phyloP scores from a whole-genome alignment of 441 rosid genomes.

The Adansonia gregorii region DNA sequence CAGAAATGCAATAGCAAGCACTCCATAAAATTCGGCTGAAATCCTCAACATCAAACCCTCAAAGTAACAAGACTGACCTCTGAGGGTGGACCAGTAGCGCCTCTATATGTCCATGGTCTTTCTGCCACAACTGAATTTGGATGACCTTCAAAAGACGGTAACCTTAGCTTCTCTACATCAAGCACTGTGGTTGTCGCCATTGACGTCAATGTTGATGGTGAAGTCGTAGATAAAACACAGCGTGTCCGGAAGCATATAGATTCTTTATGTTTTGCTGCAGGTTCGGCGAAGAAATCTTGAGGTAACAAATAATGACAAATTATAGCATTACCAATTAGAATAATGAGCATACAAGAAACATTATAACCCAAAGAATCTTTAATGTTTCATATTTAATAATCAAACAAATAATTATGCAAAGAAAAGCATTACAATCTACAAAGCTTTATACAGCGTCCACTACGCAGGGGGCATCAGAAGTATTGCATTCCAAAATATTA shows the following conservation, averaged over 20 bases:
- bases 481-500: neutral
- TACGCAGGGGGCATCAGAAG: neutral
- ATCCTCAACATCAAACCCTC: neutral
- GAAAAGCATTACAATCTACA: neutral
- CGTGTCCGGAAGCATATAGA: slow-evolving; percentile 54
- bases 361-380: neutral
- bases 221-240: slow-evolving; percentile 68
- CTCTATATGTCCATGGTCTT: slow-evolving; percentile 65
- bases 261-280: slow-evolving; percentile 70
- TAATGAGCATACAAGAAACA: slow-evolving; percentile 4
- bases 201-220: slow-evolving; percentile 39
- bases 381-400: slow-evolving; percentile 6
- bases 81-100: slow-evolving; percentile 53
- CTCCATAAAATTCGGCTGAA: neutral
- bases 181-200: slow-evolving; percentile 47
- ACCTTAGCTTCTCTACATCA: slow-evolving; percentile 79
- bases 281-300: slow-evolving; percentile 32
- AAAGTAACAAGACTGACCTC: slow-evolving; percentile 50
- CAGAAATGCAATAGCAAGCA: neutral
- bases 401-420: neutral
- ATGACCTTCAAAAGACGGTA: slow-evolving; percentile 66
- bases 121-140: slow-evolving; percentile 51
- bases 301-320: slow-evolving; percentile 16
- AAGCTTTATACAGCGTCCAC: neutral
- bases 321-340: slow-evolving; percentile 16